Evolutionary conservation across 2,329 filamentous ascomycete species (phyloP).

Genomic region (Cryoendolithus antarcticus): DNA sequence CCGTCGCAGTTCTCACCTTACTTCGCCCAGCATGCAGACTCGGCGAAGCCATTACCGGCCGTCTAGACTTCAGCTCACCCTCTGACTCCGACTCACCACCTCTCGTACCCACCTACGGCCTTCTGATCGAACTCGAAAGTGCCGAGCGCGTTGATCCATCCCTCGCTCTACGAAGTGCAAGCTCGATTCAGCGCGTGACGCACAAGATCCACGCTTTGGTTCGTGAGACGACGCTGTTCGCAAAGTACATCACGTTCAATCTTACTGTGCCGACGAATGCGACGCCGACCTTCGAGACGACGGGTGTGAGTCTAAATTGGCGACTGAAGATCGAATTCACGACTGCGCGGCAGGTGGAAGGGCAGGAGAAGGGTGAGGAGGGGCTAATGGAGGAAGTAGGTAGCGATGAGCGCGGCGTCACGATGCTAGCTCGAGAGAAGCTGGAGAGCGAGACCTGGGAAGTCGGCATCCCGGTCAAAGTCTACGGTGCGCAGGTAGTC

Average conservation of each 20-base stretch:
- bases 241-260: conserved; percentile 64
- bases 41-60: conserved; percentile 74
- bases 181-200: conserved; percentile 77
- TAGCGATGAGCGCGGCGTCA: conserved; percentile 23
- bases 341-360: conserved; percentile 37
- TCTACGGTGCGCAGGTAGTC: conserved; percentile 21
- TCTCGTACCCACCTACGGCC: conserved; percentile 65
- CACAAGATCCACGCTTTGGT: conserved; percentile 65
- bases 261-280: conserved; percentile 72
- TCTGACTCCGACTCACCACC: not conserved
- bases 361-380: conserved; percentile 53
- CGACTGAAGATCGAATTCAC: conserved; percentile 86
- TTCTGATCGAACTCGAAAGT: conserved; percentile 76
- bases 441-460: conserved; percentile 25
- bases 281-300: conserved; percentile 87
- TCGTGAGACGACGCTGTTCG: conserved; percentile 73
- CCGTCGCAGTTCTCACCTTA: conserved; percentile 82
- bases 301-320: conserved; percentile 78
- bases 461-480: conserved; percentile 24
- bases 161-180: conserved; percentile 71
- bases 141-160: conserved; percentile 69
- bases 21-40: conserved; percentile 79
- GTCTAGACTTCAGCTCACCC: conserved; percentile 60
- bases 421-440: conserved; percentile 22
- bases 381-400: conserved; percentile 23